phyloP scores from a whole-genome alignment of 139 green algal genomes.

The Chlamydomonas schloesseri region DNA sequence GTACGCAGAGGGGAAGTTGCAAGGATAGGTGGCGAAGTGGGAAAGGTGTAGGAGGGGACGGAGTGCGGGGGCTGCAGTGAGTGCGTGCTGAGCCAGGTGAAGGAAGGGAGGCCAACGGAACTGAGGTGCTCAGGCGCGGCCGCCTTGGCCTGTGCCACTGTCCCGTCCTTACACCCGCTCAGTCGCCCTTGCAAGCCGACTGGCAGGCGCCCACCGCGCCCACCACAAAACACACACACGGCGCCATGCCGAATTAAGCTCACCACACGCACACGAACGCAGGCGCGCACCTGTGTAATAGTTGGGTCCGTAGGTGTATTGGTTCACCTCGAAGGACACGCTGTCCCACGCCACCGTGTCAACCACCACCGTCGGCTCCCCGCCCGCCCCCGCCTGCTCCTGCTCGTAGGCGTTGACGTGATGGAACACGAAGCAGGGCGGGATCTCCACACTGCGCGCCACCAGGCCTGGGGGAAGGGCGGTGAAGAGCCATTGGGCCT shows the following conservation, averaged over 20 bases:
- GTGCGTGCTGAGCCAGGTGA: no score
- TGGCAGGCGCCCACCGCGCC: no score
- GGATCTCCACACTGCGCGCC: constrained; percentile 29
- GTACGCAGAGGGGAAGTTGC: no score
- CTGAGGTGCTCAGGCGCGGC: no score
- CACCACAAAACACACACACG: no score
- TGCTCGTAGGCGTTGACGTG: constrained; percentile 82
- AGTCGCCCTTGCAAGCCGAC: no score
- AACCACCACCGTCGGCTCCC: constrained; percentile 56
- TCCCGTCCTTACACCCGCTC: no score
- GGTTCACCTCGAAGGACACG: constrained; percentile 59
- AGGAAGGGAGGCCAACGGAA: no score
- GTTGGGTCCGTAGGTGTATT: constrained; percentile 35
- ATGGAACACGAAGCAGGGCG: constrained; percentile 82
- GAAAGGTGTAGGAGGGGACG: not conserved
- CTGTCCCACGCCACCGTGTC: constrained; percentile 74
- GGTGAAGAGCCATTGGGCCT: no score
- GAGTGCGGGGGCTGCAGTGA: not conserved
- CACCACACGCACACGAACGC: not conserved
- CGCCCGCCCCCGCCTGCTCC: not conserved
- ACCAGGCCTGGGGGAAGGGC: not conserved
- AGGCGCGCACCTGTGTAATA: not conserved
- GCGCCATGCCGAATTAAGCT: not conserved
- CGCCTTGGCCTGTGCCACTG: no score
- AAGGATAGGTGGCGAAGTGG: no score